Conservation (phyloP, 192 early-diverging fungal species). For the Diversispora eburnea region DNA sequence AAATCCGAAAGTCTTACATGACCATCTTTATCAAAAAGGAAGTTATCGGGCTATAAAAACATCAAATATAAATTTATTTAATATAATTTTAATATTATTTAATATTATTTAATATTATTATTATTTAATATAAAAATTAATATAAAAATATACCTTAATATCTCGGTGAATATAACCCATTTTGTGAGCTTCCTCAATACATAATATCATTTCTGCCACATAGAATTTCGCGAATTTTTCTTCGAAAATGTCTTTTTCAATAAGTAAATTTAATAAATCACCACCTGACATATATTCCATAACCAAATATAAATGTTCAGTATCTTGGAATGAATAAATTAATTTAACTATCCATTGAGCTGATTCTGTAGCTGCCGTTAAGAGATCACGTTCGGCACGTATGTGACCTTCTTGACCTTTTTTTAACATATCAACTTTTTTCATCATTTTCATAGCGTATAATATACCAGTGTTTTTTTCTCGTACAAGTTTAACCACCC, state of each 20-base stretch:
- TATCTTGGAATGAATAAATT: conserved; percentile 91
- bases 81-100: not conserved
- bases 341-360: conserved; percentile 86
- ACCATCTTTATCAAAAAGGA: conserved; percentile 61
- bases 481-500: conserved; percentile 72
- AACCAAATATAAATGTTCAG: conserved; percentile 83
- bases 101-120: not conserved
- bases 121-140: not conserved
- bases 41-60: conserved; percentile 60
- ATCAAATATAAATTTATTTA: not conserved
- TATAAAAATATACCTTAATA: conserved; percentile 50
- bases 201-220: conserved; percentile 80
- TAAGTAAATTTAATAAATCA: conserved; percentile 92
- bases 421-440: conserved; percentile 70
- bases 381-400: conserved; percentile 68
- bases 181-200: conserved; percentile 76
- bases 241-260: conserved; percentile 74
- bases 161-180: conserved; percentile 67
- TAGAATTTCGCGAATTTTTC: conserved; percentile 83
- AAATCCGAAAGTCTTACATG: conserved; percentile 71
- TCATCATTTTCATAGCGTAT: conserved; percentile 80
- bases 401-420: conserved; percentile 71
- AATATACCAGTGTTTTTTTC: conserved; percentile 70
- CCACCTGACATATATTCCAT: conserved; percentile 98
- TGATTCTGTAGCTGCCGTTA: conserved; percentile 53